These are phyloP conservation scores for Serendipita sp. DNA, from an alignment of 768 basidiomycete species.

Conservation along the genomic window DNA sequence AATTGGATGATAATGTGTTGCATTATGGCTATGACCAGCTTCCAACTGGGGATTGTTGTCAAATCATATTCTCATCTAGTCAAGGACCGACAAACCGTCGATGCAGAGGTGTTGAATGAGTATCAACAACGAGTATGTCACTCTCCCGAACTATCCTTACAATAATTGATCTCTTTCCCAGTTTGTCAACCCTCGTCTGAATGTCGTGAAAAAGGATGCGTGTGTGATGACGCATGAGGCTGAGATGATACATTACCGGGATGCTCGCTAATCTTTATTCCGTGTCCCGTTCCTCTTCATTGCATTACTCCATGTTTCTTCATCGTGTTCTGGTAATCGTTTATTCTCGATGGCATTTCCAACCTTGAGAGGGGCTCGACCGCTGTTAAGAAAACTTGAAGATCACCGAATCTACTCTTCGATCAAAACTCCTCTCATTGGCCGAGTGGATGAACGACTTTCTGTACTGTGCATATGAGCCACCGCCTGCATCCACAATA, in stretches of 20 bases:
- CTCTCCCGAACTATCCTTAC: no score
- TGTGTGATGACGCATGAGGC: constrained; percentile 76
- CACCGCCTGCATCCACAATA: no score
- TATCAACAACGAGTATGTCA: constrained; percentile 58
- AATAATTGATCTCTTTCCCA: constrained; percentile 17
- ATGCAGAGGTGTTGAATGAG: constrained; percentile 69
- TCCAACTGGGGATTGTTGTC: constrained; percentile 34
- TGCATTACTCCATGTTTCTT: no score
- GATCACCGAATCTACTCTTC: no score
- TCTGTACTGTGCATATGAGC: no score
- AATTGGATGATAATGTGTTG: constrained; percentile 62
- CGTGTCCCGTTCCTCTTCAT: no score
- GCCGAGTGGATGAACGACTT: no score
- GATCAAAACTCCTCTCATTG: no score
- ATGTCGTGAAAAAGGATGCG: constrained; percentile 59
- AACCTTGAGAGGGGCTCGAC: no score
- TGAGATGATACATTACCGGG: constrained; percentile 37
- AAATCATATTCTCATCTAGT: constrained; percentile 45
- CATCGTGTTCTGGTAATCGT: no score
- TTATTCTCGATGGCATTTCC: no score
- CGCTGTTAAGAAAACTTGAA: no score
- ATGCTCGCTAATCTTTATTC: background rate
- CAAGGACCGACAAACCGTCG: constrained; percentile 59
- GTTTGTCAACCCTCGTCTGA: constrained; percentile 74
- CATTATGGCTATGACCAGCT: constrained; percentile 49